Evolutionary conservation across 192 early-diverging fungal species (phyloP), one percentile per base, ranked within the genome.

Genomic region (Glomus cerebriforme): DNA sequence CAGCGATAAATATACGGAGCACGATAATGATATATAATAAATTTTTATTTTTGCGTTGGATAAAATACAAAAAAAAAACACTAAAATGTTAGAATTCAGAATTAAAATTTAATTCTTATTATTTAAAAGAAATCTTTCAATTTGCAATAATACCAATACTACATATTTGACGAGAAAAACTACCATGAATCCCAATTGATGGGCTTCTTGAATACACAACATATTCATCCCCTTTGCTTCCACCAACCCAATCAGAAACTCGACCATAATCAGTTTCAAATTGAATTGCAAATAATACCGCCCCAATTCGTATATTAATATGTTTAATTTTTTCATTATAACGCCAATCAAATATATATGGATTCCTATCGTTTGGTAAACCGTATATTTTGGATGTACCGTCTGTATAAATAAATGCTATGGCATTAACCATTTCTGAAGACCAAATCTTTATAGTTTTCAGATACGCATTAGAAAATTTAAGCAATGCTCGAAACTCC

Each of bases 161-260:
- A 58, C 71, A 73, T 31, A 73, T 31, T 47, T 73, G 43, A 7
- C 43, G 35, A 31, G 71, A 73, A 73, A 73, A 73, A 54, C 71
- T 73, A 29, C 71, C 71, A 59, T 73, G 71, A 8, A 73, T 58
- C 2, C 71, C 71, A 47, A 2, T 73, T 10, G 12, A 58, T 31
- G 27, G 27, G 10, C 15, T 19, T 9, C 24, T 24, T 4, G 19
- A 5, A 58, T 4, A 0, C 2, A 73, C 43, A 1, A 31, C 7
- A 58, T 73, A 73, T 31, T 10, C 10, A 47, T 58, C 24, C n/a
- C 47, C 71, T 19, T 73, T 31, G 15, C 24, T 7, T 29, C 43
- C 47, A 58, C 71, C 71, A 58, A 22, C 3, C 71, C 26, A 58
- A 22, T 47, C 47, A 59, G 37, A 47, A 47, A 47, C 2, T 17